These are phyloP conservation scores for Colletotrichum godetiae DNA, from an alignment of 2,329 filamentous ascomycete species.

Conservation along the genomic window DNA sequence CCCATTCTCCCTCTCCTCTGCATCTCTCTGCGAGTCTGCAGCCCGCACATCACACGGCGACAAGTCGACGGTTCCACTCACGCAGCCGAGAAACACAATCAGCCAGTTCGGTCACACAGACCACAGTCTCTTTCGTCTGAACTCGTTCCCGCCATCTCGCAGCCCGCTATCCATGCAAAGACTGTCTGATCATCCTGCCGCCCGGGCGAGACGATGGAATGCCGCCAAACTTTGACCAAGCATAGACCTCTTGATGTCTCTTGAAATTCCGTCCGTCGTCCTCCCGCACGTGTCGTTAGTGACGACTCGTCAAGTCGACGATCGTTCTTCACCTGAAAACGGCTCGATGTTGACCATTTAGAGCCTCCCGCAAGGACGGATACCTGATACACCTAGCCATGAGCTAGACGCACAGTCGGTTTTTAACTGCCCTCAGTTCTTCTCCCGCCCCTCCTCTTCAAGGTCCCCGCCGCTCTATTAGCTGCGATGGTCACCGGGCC, in stretches of 20 bases:
- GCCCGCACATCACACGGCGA: background rate
- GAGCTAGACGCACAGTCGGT: constrained; percentile 14
- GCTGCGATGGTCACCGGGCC: constrained; percentile 10
- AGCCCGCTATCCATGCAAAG: constrained; percentile 5
- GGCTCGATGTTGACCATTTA: background rate
- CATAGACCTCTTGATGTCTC: constrained; percentile 9
- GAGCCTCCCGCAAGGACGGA: background rate
- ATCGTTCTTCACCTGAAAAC: constrained; percentile 11
- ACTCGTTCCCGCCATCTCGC: background rate
- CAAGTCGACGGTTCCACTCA: background rate
- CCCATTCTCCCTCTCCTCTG: too few species aligned
- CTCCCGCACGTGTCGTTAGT: background rate
- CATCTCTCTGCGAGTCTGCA: background rate
- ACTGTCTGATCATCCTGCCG: constrained; percentile 7
- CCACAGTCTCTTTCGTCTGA: constrained; percentile 7
- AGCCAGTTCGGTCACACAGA: background rate
- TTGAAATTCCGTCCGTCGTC: background rate
- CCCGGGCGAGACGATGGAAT: constrained; percentile 1
- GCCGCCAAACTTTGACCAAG: background rate
- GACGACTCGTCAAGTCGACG: background rate
- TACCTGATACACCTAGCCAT: constrained; percentile 25
- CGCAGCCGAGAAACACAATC: background rate
- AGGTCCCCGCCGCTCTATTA: background rate
- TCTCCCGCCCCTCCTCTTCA: constrained; percentile 6
- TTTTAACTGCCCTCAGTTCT: background rate